Evolutionary conservation across 805 yeast species (phyloP), one percentile per base, ranked within the genome.

Genomic region (Nakazawaea siamensis): DNA sequence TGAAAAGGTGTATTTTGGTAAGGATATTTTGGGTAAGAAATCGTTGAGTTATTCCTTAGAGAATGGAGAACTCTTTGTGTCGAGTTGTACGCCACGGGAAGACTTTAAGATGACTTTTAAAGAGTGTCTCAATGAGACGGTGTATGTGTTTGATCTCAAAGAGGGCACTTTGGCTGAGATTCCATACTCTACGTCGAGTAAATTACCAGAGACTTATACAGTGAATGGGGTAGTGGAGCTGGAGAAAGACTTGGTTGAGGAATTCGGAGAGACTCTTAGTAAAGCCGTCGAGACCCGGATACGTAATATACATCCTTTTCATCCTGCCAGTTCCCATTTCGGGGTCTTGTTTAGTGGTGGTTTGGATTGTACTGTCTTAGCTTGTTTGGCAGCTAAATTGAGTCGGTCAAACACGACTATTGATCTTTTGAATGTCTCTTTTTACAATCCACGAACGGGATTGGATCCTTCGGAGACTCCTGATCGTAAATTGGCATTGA

Each of bases 271-370:
- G 0, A 27, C 43, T 0, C 46, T 80, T 12, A 47, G 47, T 1
- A 23, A 40, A 0, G 54, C 82, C 1, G 72, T 78, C 2, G 31
- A 43, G 1, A 49, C 62, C n/a, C 60, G 92, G 39, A 68, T 77
- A n/a, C 50, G 55, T 8, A 68, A 83, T 0, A 79, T 82, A 4
- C 68, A 68, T 39, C 88, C 92, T 2, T 37, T 70, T 2, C 70
- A 66, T 38, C 41, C 53, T 9, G 43, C 52, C 0, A 54, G 54
- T 28, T 52, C 62, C 1, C 54, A 55, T 5, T 55, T 78, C 28
- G 81, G 82, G 0, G 62, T 92, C 0, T 56, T 92, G 21, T 92
- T 88, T 50, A 85, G 96, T 29, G 99, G 99, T 2, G 99, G 99
- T 0, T 62, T 92, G 4, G 99, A 92, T 50, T 92, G 98, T 54